Conservation (phyloP, 2,329 filamentous ascomycete genomes). For the Ophiostoma quercus region DNA sequence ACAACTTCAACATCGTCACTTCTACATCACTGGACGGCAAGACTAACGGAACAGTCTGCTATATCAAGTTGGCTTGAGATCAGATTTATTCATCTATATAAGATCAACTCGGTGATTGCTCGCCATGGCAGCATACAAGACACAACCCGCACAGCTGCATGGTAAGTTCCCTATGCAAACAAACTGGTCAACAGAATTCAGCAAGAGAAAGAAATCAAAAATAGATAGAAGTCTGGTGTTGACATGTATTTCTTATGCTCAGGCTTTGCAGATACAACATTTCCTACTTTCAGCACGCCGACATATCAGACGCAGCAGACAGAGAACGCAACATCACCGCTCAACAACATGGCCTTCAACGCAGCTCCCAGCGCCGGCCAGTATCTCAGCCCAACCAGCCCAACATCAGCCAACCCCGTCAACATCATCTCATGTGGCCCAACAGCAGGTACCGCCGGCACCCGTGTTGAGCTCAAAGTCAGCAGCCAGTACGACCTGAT, state of each 20-base stretch:
- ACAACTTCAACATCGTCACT: not conserved
- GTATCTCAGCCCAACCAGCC: constrained; percentile 46
- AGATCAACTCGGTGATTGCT: not conserved
- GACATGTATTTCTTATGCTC: constrained; percentile 17
- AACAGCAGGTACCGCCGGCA: constrained; percentile 60
- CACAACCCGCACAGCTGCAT: constrained; percentile 69
- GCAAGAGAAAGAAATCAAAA: not conserved
- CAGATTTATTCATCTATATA: not conserved
- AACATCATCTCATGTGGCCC: constrained; percentile 64
- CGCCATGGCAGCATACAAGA: constrained; percentile 76
- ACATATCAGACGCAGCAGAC: constrained; percentile 44
- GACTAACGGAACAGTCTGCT: not conserved
- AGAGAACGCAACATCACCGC: constrained; percentile 47
- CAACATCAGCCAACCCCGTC: constrained; percentile 32
- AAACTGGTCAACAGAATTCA: not conserved
- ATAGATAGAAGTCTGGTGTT: constrained; percentile 22
- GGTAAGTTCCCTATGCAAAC: constrained; percentile 53
- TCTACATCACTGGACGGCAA: not conserved
- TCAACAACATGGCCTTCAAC: constrained; percentile 53
- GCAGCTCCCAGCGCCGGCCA: constrained; percentile 60
- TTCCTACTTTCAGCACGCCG: constrained; percentile 49
- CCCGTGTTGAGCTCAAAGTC: constrained; percentile 67
- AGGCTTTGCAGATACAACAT: constrained; percentile 44
- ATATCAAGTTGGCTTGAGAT: not conserved
- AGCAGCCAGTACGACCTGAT: constrained; percentile 68